Percentiles rank a stretch among this genome's conserved stretches.
Conservation (phyloP, 768 basidiomycete genomes). For the Cystofilobasidium bisporidii region DNA sequence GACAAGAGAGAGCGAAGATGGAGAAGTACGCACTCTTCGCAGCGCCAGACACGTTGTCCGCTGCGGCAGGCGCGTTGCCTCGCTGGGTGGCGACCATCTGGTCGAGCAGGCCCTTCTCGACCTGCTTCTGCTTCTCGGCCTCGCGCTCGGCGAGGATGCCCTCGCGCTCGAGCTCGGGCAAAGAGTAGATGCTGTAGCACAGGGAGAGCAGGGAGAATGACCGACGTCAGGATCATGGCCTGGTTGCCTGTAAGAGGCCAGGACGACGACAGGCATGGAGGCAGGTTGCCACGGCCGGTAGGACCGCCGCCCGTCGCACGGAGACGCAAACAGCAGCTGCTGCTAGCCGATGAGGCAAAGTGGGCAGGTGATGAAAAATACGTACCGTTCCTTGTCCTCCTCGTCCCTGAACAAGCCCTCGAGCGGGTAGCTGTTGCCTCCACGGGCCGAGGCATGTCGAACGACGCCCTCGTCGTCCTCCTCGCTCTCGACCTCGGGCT, state of each 20-base stretch:
- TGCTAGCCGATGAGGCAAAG: too few relatives aligned
- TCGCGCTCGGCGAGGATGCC: conserved; percentile 67
- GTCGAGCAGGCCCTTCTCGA: conserved; percentile 61
- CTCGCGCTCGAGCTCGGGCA: conserved; percentile 86
- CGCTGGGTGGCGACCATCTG: conserved; percentile 47
- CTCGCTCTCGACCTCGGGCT: conserved; percentile 32
- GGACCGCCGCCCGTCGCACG: too few relatives aligned
- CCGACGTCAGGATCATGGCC: too few relatives aligned
- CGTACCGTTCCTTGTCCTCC: conserved; percentile 69
- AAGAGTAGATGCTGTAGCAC: conserved; percentile 55
- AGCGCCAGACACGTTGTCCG: conserved; percentile 45
- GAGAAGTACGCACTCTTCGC: conserved; percentile 56
- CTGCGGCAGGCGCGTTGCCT: conserved; percentile 43
- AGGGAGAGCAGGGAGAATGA: neutral
- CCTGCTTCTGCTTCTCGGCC: conserved; percentile 67
- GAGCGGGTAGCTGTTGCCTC: conserved; percentile 59
- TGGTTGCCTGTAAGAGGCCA: too few relatives aligned
- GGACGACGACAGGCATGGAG: too few relatives aligned
- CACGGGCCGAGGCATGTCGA: conserved; percentile 48
- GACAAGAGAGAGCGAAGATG: too few relatives aligned
- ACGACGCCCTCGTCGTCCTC: conserved; percentile 39
- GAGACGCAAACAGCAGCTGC: too few relatives aligned
- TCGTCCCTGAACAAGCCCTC: conserved; percentile 87
- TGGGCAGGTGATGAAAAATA: too few relatives aligned
- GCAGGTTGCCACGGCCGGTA: too few relatives aligned